Conservation (phyloP, 2,329 filamentous ascomycete species). For the Fusarium nanum region DNA sequence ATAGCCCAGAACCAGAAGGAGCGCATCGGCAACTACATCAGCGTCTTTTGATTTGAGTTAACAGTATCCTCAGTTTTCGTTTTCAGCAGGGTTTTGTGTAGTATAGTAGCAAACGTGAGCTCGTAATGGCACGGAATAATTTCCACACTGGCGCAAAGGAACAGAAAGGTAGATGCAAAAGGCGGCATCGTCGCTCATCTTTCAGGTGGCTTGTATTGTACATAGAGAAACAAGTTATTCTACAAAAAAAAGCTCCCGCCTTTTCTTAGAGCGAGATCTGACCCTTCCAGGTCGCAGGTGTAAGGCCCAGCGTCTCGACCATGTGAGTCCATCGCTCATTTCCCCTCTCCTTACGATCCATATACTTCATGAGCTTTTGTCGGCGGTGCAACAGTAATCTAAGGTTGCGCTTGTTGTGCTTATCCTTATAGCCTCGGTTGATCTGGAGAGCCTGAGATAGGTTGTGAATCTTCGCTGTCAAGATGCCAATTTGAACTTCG, state of each 20-base stretch:
- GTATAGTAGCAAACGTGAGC: constrained; percentile 55
- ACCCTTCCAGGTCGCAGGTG: constrained; percentile 87
- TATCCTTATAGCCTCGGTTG: constrained; percentile 81
- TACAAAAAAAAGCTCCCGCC: constrained; percentile 52
- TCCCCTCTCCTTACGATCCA: constrained; percentile 89
- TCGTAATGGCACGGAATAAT: constrained; percentile 53
- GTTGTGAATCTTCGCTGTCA: constrained; percentile 92
- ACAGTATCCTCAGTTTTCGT: constrained; percentile 36
- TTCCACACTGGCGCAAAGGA: constrained; percentile 50
- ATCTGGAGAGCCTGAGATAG: constrained; percentile 77
- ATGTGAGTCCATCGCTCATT: constrained; percentile 90
- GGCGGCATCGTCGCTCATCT: constrained; percentile 45
- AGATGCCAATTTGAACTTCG: constrained; percentile 96
- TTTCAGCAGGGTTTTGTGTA: constrained; percentile 56
- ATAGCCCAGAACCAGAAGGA: constrained; percentile 99
- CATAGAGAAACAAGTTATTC: constrained; percentile 60
- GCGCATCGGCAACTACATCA: constrained; percentile 98
- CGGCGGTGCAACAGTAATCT: constrained; percentile 86
- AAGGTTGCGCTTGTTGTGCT: constrained; percentile 93
- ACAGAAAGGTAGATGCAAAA: constrained; percentile 46
- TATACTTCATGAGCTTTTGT: constrained; percentile 88
- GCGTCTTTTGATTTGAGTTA: constrained; percentile 77
- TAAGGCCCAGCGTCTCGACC: constrained; percentile 85
- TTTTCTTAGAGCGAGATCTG: constrained; percentile 71
- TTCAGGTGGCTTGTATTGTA: constrained; percentile 59